Evolutionary conservation across 2,329 filamentous ascomycete genomes (phyloP), one percentile per base, ranked within the genome.

Genomic region (Clonostachys solani): DNA sequence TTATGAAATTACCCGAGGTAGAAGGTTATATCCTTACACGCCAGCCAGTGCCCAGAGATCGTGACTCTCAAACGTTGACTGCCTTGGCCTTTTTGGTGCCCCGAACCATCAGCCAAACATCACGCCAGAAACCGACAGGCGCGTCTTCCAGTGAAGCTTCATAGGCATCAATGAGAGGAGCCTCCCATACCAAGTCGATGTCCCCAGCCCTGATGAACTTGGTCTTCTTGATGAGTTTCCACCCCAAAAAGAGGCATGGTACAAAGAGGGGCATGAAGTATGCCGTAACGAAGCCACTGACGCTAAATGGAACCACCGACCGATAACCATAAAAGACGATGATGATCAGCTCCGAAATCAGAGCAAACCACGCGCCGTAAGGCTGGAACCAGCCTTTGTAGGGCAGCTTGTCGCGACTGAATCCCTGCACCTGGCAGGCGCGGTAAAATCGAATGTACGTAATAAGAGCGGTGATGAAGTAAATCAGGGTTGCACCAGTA

Each of bases 401-500:
- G 1, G 83, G 81, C 15, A 88, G 69, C 5, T 67, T 64, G 35
- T 70, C 68, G 16, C 83, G 79, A 29, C 76, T 68, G 19, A 88
- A 76, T 45, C 74, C 72, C 51, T 83, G 82, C 2, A 67, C 70
- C 41, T 66, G 60, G 45, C 87, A 69, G 10, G 75, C 80, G 15
- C 74, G 70, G 72, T 81, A 79, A 65, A 88, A 87, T 10, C 75
- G 75, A 46, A 88, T 67, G 61, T 87, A 83, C 58, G 80, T 84
- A 44, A 74, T 56, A 58, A 72, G 77, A 62, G 87, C 87, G 59
- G 79, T 80, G 7, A 78, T 74, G 85, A 86, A 90, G 38, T 77
- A 81, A 54, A 88, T 86, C 61, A 89, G 82, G 5, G 83, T 84
- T 5, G 81, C 82, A 8, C 85, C 81, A 43, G 82, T 79, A 13